Base-by-base conservation (phyloP, 805 yeast genomes). In the Saccharomyces eubayanus region DNA sequence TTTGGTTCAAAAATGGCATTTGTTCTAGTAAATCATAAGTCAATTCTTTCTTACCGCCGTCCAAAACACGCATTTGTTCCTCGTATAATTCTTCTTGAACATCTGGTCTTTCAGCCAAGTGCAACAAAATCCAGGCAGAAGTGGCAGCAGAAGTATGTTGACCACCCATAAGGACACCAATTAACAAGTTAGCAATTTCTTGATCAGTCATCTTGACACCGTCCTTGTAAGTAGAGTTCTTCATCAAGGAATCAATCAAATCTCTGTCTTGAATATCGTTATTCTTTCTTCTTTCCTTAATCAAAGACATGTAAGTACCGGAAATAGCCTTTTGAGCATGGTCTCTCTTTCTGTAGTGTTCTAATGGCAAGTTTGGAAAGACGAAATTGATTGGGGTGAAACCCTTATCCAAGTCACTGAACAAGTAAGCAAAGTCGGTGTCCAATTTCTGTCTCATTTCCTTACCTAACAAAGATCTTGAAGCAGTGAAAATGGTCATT, bases 121-220 rank as follows among this genome's bases (percentile, higher is more conserved):
- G 98, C 59, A 94, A 78, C 67, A 94, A 75, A 66, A 84, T 83
- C 99, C 99, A 94, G 16, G 97, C 87, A 45, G 96, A 87, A 24
- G 99, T 94, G 27, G 98, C 81, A 47, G 98, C 94, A 58, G 96
- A 87, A 28, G 99, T 94, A 72, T 94, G 99, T 76, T 94, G 99
- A 58, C 99, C 99, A 65, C 99, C 99, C 99, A 94, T 94, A 57
- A 94, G 78, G 53, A 94, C 86, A 71, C 98, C 99, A 72, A 94
- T 92, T 70, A 90, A 76, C 71, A 94, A 77, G 72, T 91, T 87
- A 50, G 98, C 94, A 66, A 94, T 89, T 74, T 94, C 96, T 70
- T 85, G 84, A 71, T 94, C 99, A 28, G 96, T 85, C 97, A 94
- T 91, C 66, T 79, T 78, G 49, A 84, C 83, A 63, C 99, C 99